These are phyloP conservation scores for Cyberlindnera subsufficiens DNA, from an alignment of 805 yeast genomes.

Conservation along the genomic window DNA sequence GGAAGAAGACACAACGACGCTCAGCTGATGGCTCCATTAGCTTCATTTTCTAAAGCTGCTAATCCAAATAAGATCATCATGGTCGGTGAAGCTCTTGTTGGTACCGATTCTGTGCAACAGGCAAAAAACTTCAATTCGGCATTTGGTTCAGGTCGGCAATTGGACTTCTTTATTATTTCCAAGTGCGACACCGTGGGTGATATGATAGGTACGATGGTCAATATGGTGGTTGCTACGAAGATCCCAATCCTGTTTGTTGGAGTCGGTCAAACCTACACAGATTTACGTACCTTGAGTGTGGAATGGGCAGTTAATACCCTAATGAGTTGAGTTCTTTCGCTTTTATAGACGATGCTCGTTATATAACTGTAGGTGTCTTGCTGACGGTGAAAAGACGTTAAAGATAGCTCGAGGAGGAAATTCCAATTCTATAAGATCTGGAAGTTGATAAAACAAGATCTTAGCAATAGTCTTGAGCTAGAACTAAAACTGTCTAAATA, in stretches of 20 bases:
- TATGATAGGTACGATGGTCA: constrained; percentile 92
- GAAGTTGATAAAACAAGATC: no score
- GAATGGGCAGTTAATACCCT: constrained; percentile 88
- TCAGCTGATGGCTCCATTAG: constrained; percentile 90
- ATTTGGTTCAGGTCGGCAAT: constrained; percentile 72
- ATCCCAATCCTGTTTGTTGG: constrained; percentile 95
- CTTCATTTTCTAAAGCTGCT: constrained; percentile 92
- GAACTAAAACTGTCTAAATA: no score
- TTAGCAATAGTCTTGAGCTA: no score
- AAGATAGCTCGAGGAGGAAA: no score
- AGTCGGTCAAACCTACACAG: constrained; percentile 95
- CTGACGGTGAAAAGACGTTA: no score
- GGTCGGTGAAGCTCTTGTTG: constrained; percentile 98
- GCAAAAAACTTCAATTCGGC: constrained; percentile 91
- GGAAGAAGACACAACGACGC: constrained; percentile 96
- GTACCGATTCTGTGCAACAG: constrained; percentile 94
- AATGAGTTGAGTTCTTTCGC: constrained; percentile 40
- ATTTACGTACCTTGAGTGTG: constrained; percentile 81
- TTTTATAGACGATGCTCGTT: no score
- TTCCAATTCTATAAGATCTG: no score
- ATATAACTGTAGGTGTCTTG: no score
- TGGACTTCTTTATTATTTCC: constrained; percentile 88
- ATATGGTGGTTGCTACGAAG: constrained; percentile 94
- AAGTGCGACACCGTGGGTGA: constrained; percentile 98
- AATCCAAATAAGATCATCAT: constrained; percentile 93